Percentiles rank a stretch among this genome's conserved stretches.
These are phyloP conservation scores for Pterocarpus macrocarpus DNA, from an alignment of 306 rosid genomes.

Conservation along the genomic window DNA sequence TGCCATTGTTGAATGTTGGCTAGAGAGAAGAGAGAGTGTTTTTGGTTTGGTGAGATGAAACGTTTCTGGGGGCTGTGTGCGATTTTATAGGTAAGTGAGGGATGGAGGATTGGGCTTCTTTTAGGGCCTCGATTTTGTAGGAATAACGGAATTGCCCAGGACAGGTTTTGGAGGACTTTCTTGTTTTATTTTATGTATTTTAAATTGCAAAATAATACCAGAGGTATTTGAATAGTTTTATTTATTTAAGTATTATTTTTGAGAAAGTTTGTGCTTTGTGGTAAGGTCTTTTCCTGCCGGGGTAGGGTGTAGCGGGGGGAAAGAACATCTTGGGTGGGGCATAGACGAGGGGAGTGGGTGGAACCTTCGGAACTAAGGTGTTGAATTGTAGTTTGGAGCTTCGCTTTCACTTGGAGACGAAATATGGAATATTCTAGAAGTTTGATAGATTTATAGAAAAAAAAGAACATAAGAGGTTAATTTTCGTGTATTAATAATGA, in stretches of 20 bases:
- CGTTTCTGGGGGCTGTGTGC: not conserved
- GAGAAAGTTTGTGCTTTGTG: not conserved
- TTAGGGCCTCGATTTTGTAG: not conserved
- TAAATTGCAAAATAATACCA: no score
- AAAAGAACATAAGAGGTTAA: no score
- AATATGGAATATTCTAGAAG: not conserved
- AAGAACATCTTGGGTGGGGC: conserved; percentile 44
- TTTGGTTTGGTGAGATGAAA: not conserved
- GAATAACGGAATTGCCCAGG: not conserved
- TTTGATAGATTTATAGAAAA: not conserved
- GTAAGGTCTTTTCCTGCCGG: not conserved
- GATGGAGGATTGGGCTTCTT: not conserved
- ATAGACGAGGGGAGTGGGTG: not conserved
- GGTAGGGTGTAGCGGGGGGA: conserved; percentile 34
- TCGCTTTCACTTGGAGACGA: not conserved
- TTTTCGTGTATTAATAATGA: no score
- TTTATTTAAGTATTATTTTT: no score
- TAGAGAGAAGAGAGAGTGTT: not conserved
- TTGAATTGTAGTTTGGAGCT: not conserved
- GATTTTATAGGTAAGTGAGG: not conserved
- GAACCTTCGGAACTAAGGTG: not conserved
- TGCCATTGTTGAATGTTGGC: conserved; percentile 49
- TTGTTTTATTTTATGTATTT: not conserved
- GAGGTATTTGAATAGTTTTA: no score
- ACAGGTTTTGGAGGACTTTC: not conserved